phyloP scores from a whole-genome alignment of 257 asterid genomes.

The Ilex aquifolium region DNA sequence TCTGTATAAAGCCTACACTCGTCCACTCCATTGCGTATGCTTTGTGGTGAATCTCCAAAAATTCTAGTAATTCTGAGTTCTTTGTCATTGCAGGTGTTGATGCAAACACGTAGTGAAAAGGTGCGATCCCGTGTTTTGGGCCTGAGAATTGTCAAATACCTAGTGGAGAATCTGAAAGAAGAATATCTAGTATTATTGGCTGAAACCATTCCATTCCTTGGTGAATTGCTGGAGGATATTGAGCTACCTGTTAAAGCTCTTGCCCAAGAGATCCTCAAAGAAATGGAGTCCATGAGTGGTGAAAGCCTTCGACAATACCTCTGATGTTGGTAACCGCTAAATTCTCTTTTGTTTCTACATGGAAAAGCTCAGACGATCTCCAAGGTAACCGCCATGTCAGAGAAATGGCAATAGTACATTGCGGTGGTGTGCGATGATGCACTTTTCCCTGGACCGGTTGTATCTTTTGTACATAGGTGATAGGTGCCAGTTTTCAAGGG shows the following conservation, averaged over 20 bases:
- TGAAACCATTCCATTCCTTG: constrained; percentile 84
- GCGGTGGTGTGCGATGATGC: too few relatives aligned
- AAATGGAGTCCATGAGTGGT: constrained; percentile 76
- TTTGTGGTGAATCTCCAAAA: too few relatives aligned
- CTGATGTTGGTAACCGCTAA: constrained; percentile 15
- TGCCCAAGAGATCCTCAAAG: constrained; percentile 74
- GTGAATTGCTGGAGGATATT: constrained; percentile 79
- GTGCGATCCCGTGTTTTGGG: constrained; percentile 69
- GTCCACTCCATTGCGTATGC: too few relatives aligned
- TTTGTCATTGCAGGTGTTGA: constrained; percentile 54
- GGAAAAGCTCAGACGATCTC: too few relatives aligned
- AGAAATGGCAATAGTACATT: too few relatives aligned
- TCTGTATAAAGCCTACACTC: too few relatives aligned
- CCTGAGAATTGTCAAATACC: constrained; percentile 53
- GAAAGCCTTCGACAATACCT: constrained; percentile 84
- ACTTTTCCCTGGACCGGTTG: too few relatives aligned
- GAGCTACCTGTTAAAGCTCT: constrained; percentile 75
- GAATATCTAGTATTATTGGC: constrained; percentile 69
- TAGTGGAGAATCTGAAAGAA: constrained; percentile 76
- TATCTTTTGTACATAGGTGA: too few relatives aligned
- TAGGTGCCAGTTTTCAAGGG: too few relatives aligned
- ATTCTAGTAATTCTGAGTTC: too few relatives aligned
- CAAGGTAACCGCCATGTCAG: too few relatives aligned
- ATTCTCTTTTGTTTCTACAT: neutral
- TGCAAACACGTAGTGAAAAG: constrained; percentile 91